Base-by-base conservation (phyloP, 2,329 filamentous ascomycete genomes). In the Sclerotinia nivalis region DNA sequence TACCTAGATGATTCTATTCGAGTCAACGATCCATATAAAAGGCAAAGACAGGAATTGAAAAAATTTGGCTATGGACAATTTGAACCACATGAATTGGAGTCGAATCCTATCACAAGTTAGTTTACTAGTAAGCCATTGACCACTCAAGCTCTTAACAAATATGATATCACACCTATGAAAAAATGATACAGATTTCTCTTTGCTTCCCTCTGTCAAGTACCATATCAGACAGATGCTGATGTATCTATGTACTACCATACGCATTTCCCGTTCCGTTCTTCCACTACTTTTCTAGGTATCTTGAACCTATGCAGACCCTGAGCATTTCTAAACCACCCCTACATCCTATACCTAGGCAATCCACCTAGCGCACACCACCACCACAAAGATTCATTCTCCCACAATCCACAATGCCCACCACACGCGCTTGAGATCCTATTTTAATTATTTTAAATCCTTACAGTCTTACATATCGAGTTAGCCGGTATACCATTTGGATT, bases 341-440 rank as follows among this genome's bases (percentile, higher is more conserved):
- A 70, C 69, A 56, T 28, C 52, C 34, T 59, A 45, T 37, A 49
- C 37, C 70, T 65, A 45, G 28, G 58, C 34, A 67, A 47, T 37
- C 55, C 68, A 43, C 64, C 65, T 52, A 60, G 34, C 52, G 28
- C 37, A 34, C 65, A 52, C 61, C 34, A 65, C 9, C 62, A 47
- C 47, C 52, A 58, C 40, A 20, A 60, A 45, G 22, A 60, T 61
- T 49, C 65, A 61, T 65, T n/a, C 61, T 43, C n/a, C 43, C 31
- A 28, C 65, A 40, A 43, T 68, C 65, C 65, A 67, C 65, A 68
- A 45, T 60, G 52, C 56, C 65, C 65, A 68, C 54, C 54, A 61
- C 54, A 60, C 56, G 66, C 66, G 66, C 66, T 68, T 68, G 66
- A 54, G 66, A 9, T 54, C 66, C 55, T 54, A 15, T 68, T 54